Conservation (phyloP, 768 basidiomycete genomes). For the Boletus sensibilis region DNA sequence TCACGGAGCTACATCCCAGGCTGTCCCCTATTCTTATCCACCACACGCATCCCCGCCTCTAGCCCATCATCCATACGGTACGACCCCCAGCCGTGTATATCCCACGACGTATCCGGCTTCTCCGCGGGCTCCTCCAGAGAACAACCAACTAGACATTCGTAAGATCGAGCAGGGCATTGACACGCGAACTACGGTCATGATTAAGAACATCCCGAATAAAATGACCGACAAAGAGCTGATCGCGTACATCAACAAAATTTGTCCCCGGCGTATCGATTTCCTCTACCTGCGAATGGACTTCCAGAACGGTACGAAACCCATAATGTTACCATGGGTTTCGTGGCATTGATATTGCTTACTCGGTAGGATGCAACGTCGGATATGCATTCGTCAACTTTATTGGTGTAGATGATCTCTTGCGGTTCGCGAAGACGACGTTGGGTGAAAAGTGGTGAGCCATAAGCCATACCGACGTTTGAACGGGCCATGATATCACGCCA, state of each 20-base stretch:
- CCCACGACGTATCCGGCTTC: constrained; percentile 26
- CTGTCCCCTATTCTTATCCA: constrained; percentile 30
- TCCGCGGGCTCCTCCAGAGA: constrained; percentile 35
- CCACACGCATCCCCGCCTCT: constrained; percentile 24
- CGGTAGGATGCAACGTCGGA: constrained; percentile 69
- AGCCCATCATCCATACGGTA: constrained; percentile 19
- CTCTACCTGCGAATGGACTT: constrained; percentile 88
- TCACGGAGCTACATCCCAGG: constrained; percentile 21
- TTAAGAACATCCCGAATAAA: constrained; percentile 93
- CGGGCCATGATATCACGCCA: constrained; percentile 1
- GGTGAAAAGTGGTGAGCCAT: constrained; percentile 74
- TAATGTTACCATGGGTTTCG: neutral
- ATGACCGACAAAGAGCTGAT: constrained; percentile 77
- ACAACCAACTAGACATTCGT: constrained; percentile 63
- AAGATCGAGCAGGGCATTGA: constrained; percentile 76
- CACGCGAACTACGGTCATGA: constrained; percentile 83
- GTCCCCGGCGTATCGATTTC: constrained; percentile 79
- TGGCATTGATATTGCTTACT: constrained; percentile 3
- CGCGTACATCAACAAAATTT: constrained; percentile 66
- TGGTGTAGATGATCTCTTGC: constrained; percentile 68
- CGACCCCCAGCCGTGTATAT: constrained; percentile 20
- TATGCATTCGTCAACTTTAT: constrained; percentile 93
- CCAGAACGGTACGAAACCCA: constrained; percentile 56
- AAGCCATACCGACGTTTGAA: neutral
- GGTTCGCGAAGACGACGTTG: constrained; percentile 69